phyloP scores from a whole-genome alignment of 306 rosid genomes.

The Argentina anserina region DNA sequence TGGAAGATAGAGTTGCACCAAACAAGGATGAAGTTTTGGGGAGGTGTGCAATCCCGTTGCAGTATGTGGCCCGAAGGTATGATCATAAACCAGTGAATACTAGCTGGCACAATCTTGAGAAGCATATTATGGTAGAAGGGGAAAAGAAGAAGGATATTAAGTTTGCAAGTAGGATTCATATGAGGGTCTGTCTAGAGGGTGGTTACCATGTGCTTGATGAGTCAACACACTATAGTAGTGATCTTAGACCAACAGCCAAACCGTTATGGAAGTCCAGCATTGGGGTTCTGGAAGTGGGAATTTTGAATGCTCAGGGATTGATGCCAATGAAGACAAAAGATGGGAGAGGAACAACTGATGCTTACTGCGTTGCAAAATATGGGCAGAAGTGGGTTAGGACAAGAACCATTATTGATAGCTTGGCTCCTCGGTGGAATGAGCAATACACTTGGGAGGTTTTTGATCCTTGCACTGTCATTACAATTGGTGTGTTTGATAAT shows the following conservation, averaged over 20 bases:
- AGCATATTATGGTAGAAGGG: slow-evolving; percentile 65
- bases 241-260: slow-evolving; percentile 92
- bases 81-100: slow-evolving; percentile 82
- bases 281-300: slow-evolving; percentile 88
- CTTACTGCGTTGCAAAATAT: slow-evolving; percentile 91
- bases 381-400: slow-evolving; percentile 98
- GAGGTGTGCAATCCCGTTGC: slow-evolving; percentile 60
- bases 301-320: slow-evolving; percentile 82
- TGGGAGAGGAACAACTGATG: slow-evolving; percentile 84
- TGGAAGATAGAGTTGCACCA: slow-evolving; percentile 84
- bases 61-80: slow-evolving; percentile 54
- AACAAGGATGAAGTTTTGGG: slow-evolving; percentile 86
- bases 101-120: slow-evolving; percentile 79
- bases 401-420: slow-evolving; percentile 92
- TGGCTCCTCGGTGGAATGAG: slow-evolving; percentile 89
- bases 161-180: slow-evolving; percentile 88
- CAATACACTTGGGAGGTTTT: slow-evolving; percentile 97
- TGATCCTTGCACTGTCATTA: slow-evolving; percentile 94
- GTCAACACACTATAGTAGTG: slow-evolving; percentile 96
- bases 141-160: slow-evolving; percentile 88
- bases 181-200: slow-evolving; percentile 91
- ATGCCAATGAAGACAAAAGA: slow-evolving; percentile 93
- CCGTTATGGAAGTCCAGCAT: slow-evolving; percentile 82
- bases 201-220: slow-evolving; percentile 95
- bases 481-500: slow-evolving; percentile 94